Conservation (phyloP, 805 yeast species). For the Yarrowia deformans region DNA sequence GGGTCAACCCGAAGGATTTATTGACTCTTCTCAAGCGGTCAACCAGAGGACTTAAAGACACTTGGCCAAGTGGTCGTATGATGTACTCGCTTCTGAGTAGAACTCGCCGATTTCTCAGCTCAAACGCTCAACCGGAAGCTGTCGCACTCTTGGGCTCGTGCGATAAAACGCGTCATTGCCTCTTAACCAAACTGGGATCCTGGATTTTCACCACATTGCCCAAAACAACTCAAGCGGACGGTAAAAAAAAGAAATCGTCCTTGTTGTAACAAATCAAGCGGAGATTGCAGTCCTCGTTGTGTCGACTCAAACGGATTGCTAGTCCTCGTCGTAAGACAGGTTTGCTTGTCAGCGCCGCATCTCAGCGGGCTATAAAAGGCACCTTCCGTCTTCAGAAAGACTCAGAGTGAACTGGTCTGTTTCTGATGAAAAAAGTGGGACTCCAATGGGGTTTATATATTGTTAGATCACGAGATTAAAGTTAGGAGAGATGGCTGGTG, state of each 20-base stretch:
- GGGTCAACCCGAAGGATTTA: background rate
- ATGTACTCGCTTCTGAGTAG: background rate
- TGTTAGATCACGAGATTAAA: background rate
- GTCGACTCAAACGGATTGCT: background rate
- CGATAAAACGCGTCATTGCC: background rate
- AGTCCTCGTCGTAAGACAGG: background rate
- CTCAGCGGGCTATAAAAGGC: constrained; percentile 7
- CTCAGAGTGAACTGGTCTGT: constrained; percentile 10
- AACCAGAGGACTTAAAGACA: background rate
- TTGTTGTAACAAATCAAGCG: background rate
- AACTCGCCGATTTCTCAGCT: background rate
- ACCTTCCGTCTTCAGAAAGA: background rate
- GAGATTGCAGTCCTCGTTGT: constrained; percentile 1
- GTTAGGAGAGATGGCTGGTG: background rate
- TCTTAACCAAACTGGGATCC: background rate
- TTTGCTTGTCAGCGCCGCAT: constrained; percentile 5
- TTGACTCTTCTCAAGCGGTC: constrained; percentile 2
- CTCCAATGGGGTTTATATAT: background rate
- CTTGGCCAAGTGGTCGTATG: background rate
- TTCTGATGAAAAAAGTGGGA: background rate
- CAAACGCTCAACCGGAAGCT: background rate
- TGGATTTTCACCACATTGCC: background rate
- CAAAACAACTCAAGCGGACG: constrained; percentile 1
- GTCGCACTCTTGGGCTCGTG: background rate
- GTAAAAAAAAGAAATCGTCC: too few species aligned